These are phyloP conservation scores for Volvox africanus DNA, from an alignment of 139 green algal genomes.

Conservation along the genomic window DNA sequence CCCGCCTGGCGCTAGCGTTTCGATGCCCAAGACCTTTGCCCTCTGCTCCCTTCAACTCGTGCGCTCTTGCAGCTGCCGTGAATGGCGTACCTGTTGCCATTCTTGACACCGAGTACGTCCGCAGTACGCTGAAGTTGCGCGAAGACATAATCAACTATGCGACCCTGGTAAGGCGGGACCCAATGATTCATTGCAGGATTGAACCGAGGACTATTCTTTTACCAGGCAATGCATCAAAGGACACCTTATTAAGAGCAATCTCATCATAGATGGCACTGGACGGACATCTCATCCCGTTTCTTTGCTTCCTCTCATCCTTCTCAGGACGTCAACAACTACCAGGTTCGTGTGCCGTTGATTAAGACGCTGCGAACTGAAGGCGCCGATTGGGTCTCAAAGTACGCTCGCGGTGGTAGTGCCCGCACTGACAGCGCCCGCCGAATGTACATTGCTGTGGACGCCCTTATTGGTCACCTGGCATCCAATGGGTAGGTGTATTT, in stretches of 20 bases:
- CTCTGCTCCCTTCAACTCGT: background rate
- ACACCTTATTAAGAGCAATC: too few species aligned
- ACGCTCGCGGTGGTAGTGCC: slow-evolving; percentile 66
- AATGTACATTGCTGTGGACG: slow-evolving; percentile 69
- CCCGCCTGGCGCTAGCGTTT: too few species aligned
- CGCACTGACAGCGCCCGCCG: slow-evolving; percentile 56
- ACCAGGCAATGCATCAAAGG: too few species aligned
- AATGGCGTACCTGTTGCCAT: slow-evolving; percentile 49
- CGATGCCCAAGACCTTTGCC: too few species aligned
- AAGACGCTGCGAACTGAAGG: slow-evolving; percentile 62
- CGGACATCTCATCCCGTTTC: too few species aligned
- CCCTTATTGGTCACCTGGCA: slow-evolving; percentile 60
- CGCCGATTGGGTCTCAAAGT: slow-evolving; percentile 64
- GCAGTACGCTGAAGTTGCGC: slow-evolving; percentile 48
- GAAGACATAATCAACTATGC: slow-evolving; percentile 53
- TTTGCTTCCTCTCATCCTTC: background rate
- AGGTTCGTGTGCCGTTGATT: slow-evolving; percentile 59
- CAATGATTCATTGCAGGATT: background rate
- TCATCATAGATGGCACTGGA: too few species aligned
- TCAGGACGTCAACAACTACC: slow-evolving; percentile 63
- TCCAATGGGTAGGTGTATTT: slow-evolving; percentile 17
- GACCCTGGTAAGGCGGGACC: background rate
- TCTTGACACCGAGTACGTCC: slow-evolving; percentile 57
- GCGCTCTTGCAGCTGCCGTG: slow-evolving; percentile 10
- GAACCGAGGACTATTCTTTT: too few species aligned